phyloP scores from a whole-genome alignment of 73 alveolate genomes.

The Stentor coeruleus region DNA sequence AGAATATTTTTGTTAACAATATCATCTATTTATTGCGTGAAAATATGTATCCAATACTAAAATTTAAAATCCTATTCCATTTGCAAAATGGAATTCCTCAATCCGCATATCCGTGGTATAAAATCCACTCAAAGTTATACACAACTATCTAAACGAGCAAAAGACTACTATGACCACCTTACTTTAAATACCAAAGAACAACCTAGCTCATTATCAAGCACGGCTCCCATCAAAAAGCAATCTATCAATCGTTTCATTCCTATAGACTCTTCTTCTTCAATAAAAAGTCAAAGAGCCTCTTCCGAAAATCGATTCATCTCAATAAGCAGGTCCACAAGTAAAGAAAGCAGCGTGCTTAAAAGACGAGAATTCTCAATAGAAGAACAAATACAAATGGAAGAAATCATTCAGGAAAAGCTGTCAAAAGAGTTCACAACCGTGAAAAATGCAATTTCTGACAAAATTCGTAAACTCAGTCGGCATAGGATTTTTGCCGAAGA shows the following conservation, averaged over 20 bases:
- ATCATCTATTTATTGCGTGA: too few species aligned
- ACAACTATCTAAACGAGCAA: neutral
- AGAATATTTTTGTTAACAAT: too few species aligned
- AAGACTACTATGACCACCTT: neutral
- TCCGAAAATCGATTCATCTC: neutral
- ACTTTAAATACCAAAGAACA: neutral
- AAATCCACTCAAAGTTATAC: neutral
- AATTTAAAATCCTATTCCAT: too few species aligned
- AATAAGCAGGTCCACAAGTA: neutral
- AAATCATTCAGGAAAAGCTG: neutral
- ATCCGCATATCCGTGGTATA: neutral
- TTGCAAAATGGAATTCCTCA: too few species aligned
- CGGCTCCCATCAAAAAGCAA: neutral
- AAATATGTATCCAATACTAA: too few species aligned
- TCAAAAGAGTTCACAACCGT: too few species aligned
- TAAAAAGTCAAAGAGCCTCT: neutral
- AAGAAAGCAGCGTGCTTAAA: neutral
- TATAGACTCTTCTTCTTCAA: too few species aligned
- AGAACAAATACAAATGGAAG: neutral
- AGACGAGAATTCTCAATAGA: neutral
- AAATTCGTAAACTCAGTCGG: neutral
- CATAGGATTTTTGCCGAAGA: neutral
- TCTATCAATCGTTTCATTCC: neutral
- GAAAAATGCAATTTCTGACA: neutral
- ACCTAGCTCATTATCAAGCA: neutral